phyloP scores from a whole-genome alignment of 495 filamentous ascomycete species.

The Hyaloscypha hepaticicola region DNA sequence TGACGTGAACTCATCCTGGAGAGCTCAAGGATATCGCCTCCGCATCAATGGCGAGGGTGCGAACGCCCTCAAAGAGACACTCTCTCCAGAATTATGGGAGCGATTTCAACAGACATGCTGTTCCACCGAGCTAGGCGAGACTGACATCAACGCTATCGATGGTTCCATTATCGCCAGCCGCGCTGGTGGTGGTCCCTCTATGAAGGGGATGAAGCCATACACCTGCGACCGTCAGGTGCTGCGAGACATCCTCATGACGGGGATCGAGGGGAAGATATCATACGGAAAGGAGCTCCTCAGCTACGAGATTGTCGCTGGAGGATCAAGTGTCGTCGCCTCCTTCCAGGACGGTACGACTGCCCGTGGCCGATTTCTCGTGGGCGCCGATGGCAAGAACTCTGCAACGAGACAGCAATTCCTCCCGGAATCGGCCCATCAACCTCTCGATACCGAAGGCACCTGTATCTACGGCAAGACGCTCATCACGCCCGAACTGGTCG shows the following conservation, averaged over 20 bases:
- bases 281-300: slow-evolving; percentile 36
- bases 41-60: slow-evolving; percentile 9
- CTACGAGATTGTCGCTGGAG: slow-evolving; percentile 29
- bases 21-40: slow-evolving; percentile 42
- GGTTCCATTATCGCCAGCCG: neutral
- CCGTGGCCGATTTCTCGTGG: slow-evolving; percentile 11
- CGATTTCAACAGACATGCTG: slow-evolving; percentile 21
- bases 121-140: slow-evolving; percentile 15
- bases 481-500: slow-evolving; percentile 30
- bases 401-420: slow-evolving; percentile 28
- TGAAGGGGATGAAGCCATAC: slow-evolving; percentile 3
- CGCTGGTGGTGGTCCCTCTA: neutral
- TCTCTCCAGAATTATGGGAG: slow-evolving; percentile 11
- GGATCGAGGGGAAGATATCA: slow-evolving; percentile 32
- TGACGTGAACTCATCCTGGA: slow-evolving; percentile 34
- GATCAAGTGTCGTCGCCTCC: neutral
- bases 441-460: slow-evolving; percentile 30
- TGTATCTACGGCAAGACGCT: slow-evolving; percentile 35
- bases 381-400: slow-evolving; percentile 22
- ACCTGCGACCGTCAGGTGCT: slow-evolving; percentile 14
- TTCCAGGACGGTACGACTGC: slow-evolving; percentile 14
- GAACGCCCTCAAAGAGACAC: neutral
- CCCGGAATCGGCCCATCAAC: slow-evolving; percentile 30
- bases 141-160: slow-evolving; percentile 24
- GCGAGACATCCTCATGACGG: slow-evolving; percentile 6